Evolutionary conservation across 768 basidiomycete species (phyloP), one percentile per base, ranked within the genome.

Genomic region (Mycena venus): DNA sequence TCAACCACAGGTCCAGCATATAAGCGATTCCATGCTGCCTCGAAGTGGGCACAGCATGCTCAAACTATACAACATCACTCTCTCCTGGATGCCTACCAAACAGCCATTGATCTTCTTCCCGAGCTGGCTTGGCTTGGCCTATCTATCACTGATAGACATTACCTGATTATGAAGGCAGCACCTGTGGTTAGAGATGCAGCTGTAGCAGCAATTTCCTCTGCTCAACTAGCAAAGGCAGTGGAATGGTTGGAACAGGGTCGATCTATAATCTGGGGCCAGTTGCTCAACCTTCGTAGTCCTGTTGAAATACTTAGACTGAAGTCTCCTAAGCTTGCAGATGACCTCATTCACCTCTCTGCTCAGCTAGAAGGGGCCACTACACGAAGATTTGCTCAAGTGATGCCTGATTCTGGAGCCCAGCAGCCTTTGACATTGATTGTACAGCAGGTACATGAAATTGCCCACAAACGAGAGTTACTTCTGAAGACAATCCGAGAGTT

Each of bases 191-290:
- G 21, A 9, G 23, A 27, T 32, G 74, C 62, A 49, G 73, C 72
- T 15, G 40, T 53, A 2, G 51, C 23, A 29, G 81, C 81, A 44
- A 66, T 78, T 68, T 44, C 25, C 42, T n/a, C n/a, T 7, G 59
- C 44, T 25, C 62, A 75, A 27, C 29, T 32, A 25, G 61, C 75
- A 44, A 62, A 44, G 36, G 81, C 80, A 8, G 31, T 82, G 12
- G 80, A 81, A 70, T 79, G 81, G 77, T 53, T 82, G 55, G 82
- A 83, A 59, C 78, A 82, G 47, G 79, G 81, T 4, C 79, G 79
- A 4, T 79, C 77, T 14, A 66, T 80, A 14, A 77, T 80, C 12
- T 82, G 82, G 82, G 76, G 72, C 23, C 79, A 82, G 59, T 38
- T 81, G 8, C 62, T 76, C 31, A 72, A 79, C 36, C 80, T 81